Percentiles rank a stretch among this genome's conserved stretches.
Conservation (phyloP, 1,284 basidiomycete species). For the Thelephora terrestris region DNA sequence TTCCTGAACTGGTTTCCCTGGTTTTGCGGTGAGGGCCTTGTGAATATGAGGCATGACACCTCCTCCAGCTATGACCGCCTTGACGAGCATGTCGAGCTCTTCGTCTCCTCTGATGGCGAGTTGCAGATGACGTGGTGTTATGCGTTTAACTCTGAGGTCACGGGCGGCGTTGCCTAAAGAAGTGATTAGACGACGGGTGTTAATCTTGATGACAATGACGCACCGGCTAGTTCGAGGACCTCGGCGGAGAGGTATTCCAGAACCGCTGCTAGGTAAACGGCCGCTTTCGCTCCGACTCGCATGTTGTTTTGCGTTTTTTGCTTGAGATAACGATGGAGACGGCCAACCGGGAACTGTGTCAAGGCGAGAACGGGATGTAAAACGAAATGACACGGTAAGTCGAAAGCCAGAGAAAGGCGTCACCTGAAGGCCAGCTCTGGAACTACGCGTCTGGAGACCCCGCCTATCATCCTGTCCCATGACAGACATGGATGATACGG, state of each 20-base stretch:
- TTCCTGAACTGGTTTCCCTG: slow-evolving; percentile 18
- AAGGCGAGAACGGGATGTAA: background rate
- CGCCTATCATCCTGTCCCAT: slow-evolving; percentile 14
- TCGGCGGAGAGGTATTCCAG: slow-evolving; percentile 88
- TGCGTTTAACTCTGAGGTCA: slow-evolving; percentile 92
- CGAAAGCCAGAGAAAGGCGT: background rate
- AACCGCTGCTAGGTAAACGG: slow-evolving; percentile 87
- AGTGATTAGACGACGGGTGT: background rate
- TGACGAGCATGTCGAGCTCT: slow-evolving; percentile 74
- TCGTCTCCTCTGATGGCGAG: slow-evolving; percentile 95
- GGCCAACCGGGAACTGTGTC: slow-evolving; percentile 78
- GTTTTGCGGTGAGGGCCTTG: slow-evolving; percentile 57
- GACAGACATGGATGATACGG: too few species aligned
- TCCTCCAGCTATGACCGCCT: slow-evolving; percentile 46
- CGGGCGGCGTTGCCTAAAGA: slow-evolving; percentile 87
- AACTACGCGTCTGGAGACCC: slow-evolving; percentile 61
- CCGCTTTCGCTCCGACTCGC: slow-evolving; percentile 86
- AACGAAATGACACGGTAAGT: slow-evolving; percentile 23
- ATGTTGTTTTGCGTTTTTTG: slow-evolving; percentile 89
- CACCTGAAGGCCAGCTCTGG: slow-evolving; percentile 76
- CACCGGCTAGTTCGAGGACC: slow-evolving; percentile 82
- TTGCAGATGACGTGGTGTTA: slow-evolving; percentile 89
- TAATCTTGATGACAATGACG: slow-evolving; percentile 17
- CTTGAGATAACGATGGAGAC: slow-evolving; percentile 94
- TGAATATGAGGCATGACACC: slow-evolving; percentile 96